A percentile compares a stretch with the other conserved stretches of the same genome.
Evolutionary conservation across 1,284 basidiomycete species (phyloP).

Genomic region (Malassezia japonica): DNA sequence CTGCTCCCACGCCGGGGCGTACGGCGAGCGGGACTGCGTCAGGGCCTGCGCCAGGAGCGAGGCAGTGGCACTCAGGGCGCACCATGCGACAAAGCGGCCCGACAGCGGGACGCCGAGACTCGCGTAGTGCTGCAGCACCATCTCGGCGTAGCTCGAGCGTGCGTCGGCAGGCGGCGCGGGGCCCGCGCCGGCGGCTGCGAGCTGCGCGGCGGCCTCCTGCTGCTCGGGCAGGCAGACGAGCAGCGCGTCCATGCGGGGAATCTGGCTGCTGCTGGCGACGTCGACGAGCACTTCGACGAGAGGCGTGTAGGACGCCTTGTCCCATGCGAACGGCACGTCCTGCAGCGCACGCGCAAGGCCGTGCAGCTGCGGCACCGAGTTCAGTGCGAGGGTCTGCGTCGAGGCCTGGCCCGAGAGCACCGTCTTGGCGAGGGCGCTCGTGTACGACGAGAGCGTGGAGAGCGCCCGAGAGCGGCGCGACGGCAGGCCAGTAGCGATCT

Average conservation of each 20-base stretch:
- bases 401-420: background rate
- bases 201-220: constrained; percentile 50
- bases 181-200: constrained; percentile 24
- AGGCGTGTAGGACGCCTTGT: constrained; percentile 58
- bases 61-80: constrained; percentile 71
- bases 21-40: background rate
- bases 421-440: background rate
- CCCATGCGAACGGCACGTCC: constrained; percentile 67
- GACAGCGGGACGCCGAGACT: constrained; percentile 66
- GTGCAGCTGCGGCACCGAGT: constrained; percentile 66
- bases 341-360: constrained; percentile 76
- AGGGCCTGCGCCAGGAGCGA: constrained; percentile 69
- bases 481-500: constrained; percentile 57
- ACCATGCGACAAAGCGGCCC: constrained; percentile 77
- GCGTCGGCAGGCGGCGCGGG: constrained; percentile 20
- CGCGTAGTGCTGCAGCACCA: constrained; percentile 68
- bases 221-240: constrained; percentile 47
- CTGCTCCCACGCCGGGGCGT: background rate
- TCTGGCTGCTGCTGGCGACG: constrained; percentile 58
- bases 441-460: constrained; percentile 22
- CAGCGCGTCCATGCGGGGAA: constrained; percentile 51
- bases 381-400: constrained; percentile 10
- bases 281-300: constrained; percentile 56
- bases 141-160: constrained; percentile 39
- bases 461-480: constrained; percentile 55